Conservation (phyloP, 495 filamentous ascomycete genomes). For the Aspergillus taichungensis region DNA sequence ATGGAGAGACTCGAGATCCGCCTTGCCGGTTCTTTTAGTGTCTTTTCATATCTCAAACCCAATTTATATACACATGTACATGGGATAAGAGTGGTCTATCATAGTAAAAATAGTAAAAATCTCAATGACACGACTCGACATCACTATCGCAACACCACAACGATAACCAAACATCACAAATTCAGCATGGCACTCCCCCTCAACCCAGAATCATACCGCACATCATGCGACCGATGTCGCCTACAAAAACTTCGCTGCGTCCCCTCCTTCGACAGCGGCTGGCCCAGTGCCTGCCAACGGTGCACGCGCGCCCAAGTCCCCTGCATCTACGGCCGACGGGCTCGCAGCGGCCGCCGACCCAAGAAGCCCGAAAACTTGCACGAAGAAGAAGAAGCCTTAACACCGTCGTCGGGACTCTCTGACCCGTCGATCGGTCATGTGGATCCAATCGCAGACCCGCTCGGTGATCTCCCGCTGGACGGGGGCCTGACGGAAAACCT, state of each 20-base stretch:
- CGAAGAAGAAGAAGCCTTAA: not conserved
- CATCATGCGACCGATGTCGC: not conserved
- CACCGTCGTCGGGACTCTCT: not conserved
- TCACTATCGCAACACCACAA: too few relatives aligned
- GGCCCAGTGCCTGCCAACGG: not conserved
- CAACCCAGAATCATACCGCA: not conserved
- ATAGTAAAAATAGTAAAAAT: too few relatives aligned
- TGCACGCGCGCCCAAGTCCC: not conserved
- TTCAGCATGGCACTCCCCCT: too few relatives aligned
- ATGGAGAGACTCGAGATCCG: too few relatives aligned
- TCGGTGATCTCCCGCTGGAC: too few relatives aligned
- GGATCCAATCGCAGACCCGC: not conserved
- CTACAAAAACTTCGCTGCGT: not conserved
- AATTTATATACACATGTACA: too few relatives aligned
- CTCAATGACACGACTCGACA: too few relatives aligned
- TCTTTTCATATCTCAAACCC: too few relatives aligned
- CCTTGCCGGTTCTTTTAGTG: too few relatives aligned
- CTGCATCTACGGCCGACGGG: not conserved
- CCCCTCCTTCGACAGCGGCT: not conserved
- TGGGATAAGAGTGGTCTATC: too few relatives aligned
- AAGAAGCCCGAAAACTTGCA: not conserved
- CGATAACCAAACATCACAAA: too few relatives aligned
- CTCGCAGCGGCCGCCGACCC: not conserved
- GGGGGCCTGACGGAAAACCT: too few relatives aligned
- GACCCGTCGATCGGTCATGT: not conserved